Evolutionary conservation across 805 yeast genomes (phyloP), one percentile per base, ranked within the genome.

Genomic region (Lipomyces mesembrius): DNA sequence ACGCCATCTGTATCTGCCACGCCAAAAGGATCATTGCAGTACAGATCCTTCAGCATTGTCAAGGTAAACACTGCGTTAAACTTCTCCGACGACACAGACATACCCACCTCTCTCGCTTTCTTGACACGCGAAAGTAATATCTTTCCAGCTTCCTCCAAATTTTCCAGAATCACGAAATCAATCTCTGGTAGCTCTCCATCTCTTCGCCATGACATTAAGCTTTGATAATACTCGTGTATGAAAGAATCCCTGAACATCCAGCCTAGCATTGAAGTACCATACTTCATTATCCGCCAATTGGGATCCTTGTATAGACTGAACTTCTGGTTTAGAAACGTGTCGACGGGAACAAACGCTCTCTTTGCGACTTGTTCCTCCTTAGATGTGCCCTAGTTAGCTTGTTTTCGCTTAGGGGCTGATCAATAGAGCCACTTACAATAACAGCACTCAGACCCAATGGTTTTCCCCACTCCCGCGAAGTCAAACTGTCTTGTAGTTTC

Each of bases 381-480:
- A 3, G 7, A 22, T 22, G 34, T 22, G 14, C 8, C 3, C 1
- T 7, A 6, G 27, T 25, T 52, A 52, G 55, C 17, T 52, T 25
- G 27, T 8, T 3, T 11, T 11, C 34, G 27, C n/a, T n/a, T n/a
- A n/a, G n/a, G n/a, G n/a, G n/a, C n/a, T n/a, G n/a, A n/a, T n/a
- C 49, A 43, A 6, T n/a, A 43, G 9, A 17, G 14, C 11, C 7
- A 55, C 69, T 20, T 34, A 66, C 71, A 29, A 67, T n/a, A 2
- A 68, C 71, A 9, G 60, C 62, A 14, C 27, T 14, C 8, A 68
- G 59, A 3, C 61, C 63, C 22, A 68, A 52, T 25, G 71, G 71
- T 6, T 22, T 49, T 9, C 71, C 71, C 59, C 53, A 60, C 17
- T 32, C 54, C 25, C 58, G 60, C 4, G 64, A 52, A 1, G 65